phyloP scores from a whole-genome alignment of 2,329 filamentous ascomycete species.

The Fusarium chaquense region DNA sequence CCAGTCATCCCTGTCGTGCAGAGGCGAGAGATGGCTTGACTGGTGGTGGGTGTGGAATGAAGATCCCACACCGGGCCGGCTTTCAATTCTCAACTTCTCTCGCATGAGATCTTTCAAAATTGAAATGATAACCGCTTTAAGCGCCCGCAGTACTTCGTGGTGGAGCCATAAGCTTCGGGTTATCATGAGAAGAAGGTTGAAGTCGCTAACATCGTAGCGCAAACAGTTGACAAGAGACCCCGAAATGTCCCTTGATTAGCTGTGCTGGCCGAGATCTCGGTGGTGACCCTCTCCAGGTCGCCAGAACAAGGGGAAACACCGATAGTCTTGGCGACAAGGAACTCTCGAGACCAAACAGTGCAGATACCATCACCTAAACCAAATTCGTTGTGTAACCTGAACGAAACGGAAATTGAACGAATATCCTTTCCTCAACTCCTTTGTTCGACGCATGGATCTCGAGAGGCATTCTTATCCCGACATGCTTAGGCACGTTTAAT shows the following conservation, averaged over 20 bases:
- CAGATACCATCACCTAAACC: slow-evolving; percentile 11
- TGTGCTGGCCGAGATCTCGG: slow-evolving; percentile 40
- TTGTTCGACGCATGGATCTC: slow-evolving; percentile 2
- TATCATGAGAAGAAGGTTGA: background rate
- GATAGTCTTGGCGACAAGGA: slow-evolving; percentile 43
- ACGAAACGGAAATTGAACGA: slow-evolving; percentile 24
- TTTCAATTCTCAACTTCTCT: slow-evolving; percentile 18
- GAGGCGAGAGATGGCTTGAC: slow-evolving; percentile 38
- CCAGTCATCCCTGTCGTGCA: slow-evolving; percentile 39
- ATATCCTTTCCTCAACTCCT: slow-evolving; percentile 14
- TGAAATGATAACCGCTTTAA: slow-evolving; percentile 37
- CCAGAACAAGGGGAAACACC: slow-evolving; percentile 34
- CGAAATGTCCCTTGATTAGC: slow-evolving; percentile 35
- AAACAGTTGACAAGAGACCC: slow-evolving; percentile 1
- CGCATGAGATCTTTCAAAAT: slow-evolving; percentile 32
- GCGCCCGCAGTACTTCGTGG: slow-evolving; percentile 22
- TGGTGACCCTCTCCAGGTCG: slow-evolving; percentile 25
- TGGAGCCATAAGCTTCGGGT: background rate
- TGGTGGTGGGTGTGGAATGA: slow-evolving; percentile 40
- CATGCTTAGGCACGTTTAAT: background rate
- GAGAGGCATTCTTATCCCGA: slow-evolving; percentile 8
- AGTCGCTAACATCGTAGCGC: background rate
- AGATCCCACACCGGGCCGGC: slow-evolving; percentile 42
- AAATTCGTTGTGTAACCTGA: slow-evolving; percentile 27
- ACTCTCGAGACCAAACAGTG: slow-evolving; percentile 29